Evolutionary conservation across 371 early-diverging fungal species (phyloP).

Genomic region (Batkoa obscura): DNA sequence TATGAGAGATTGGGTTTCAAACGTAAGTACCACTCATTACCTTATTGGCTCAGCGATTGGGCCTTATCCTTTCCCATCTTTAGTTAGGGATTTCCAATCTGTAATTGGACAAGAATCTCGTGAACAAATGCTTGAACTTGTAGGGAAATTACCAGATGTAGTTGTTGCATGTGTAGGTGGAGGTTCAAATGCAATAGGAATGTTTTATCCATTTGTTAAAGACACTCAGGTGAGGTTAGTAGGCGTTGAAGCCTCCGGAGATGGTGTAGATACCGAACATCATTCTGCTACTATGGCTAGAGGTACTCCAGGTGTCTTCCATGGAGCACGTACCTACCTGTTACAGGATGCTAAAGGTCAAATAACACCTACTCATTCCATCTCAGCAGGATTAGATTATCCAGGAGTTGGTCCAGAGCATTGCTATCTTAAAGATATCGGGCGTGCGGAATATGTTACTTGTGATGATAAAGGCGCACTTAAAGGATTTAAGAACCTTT

Average conservation of each 20-base stretch:
- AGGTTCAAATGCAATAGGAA: constrained; percentile 90
- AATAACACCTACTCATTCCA: constrained; percentile 84
- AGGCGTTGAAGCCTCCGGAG: constrained; percentile 90
- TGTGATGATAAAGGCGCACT: constrained; percentile 75
- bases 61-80: constrained; percentile 82
- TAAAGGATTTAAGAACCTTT: constrained; percentile 66
- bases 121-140: constrained; percentile 57
- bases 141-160: constrained; percentile 72
- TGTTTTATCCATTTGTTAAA: constrained; percentile 85
- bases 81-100: constrained; percentile 93
- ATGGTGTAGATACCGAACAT: constrained; percentile 57
- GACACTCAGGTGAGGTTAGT: constrained; percentile 63
- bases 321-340: constrained; percentile 85
- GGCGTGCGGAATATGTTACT: constrained; percentile 67
- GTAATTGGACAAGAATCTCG: constrained; percentile 78
- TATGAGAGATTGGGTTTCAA: constrained; percentile 96
- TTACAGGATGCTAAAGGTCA: constrained; percentile 87
- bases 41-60: constrained; percentile 93
- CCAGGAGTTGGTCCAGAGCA: constrained; percentile 97
- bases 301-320: constrained; percentile 86
- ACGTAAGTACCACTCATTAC: constrained; percentile 83
- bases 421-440: constrained; percentile 70
- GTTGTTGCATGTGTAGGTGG: constrained; percentile 94
- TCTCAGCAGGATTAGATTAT: constrained; percentile 91
- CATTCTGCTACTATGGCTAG: constrained; percentile 81